Evolutionary conservation across 2,329 filamentous ascomycete genomes (phyloP).

Genomic region (Albophoma yamanashiensis): DNA sequence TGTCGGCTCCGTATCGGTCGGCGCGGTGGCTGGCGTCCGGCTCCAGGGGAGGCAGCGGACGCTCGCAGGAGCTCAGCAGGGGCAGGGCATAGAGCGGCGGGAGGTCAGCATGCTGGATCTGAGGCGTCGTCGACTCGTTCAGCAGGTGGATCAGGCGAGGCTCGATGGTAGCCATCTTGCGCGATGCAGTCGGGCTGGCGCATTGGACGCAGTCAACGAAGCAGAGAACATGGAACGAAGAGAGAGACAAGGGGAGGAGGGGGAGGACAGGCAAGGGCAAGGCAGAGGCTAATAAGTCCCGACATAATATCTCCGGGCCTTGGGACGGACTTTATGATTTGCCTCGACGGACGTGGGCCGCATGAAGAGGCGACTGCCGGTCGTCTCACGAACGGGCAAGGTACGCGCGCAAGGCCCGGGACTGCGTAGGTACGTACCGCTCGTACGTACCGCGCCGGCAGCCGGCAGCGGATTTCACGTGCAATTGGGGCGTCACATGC

Average conservation of each 20-base stretch:
- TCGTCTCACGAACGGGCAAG: neutral
- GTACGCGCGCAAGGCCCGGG: no score
- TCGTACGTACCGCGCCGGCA: neutral
- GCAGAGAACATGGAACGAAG: neutral
- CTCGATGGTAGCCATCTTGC: constrained; percentile 55
- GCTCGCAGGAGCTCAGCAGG: constrained; percentile 31
- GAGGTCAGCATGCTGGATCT: constrained; percentile 38
- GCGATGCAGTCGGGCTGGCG: constrained; percentile 13
- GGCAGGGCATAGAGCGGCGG: constrained; percentile 41
- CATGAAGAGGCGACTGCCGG: neutral
- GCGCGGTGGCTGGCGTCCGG: constrained; percentile 32
- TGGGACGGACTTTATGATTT: neutral
- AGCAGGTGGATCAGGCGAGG: constrained; percentile 55
- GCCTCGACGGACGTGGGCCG: neutral
- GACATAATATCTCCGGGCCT: constrained; percentile 1
- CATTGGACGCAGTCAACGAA: constrained; percentile 14
- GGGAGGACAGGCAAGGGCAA: neutral
- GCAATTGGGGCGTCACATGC: neutral
- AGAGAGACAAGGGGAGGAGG: neutral
- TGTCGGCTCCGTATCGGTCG: constrained; percentile 20
- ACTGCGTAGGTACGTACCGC: no score
- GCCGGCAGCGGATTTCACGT: constrained; percentile 1
- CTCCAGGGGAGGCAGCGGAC: constrained; percentile 41
- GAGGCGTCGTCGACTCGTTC: constrained; percentile 43
- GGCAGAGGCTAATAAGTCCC: neutral